Evolutionary conservation across 2,329 filamentous ascomycete species (phyloP), one percentile per base, ranked within the genome.

Genomic region (Simplicillium aogashimaense): DNA sequence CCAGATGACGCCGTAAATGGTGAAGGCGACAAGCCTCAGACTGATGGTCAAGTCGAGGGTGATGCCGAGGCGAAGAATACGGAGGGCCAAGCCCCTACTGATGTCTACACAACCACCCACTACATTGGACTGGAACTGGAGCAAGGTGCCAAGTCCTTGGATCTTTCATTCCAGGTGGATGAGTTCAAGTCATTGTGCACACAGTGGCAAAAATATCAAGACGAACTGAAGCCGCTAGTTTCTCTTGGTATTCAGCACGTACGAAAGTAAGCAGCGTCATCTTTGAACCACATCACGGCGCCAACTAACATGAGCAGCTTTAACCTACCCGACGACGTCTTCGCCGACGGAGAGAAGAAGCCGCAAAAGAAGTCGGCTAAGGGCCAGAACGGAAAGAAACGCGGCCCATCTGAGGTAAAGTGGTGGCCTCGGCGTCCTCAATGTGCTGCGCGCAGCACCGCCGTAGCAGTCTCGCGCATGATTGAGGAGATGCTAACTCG

Each of bases 71-170:
- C 67, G 32, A 64, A 69, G 18, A 36, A 37, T 32, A 39, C 45
- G n/a, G 43, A 41, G 12, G n/a, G 36, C 32, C 35, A 45, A 15
- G 49, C 32, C 13, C 31, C 46, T 13, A 56, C 52, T 34, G 67
- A 70, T 41, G 66, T 97, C 20, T 94, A 86, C 57, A 97, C 90
- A 0, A 88, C 87, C 17, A 95, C 89, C 1, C 90, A 89, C 59
- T 98, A 97, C 57, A 87, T 98, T 54, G 92, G 92, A 29, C 71
- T 97, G 36, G 83, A 90, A 51, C 65, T 95, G 41, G 72, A 73
- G 18, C 12, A 58, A 78, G 81, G 74, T 42, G 74, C 77, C 44
- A 86, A 81, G 65, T 76, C 76, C 35, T 73, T 89, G 38, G 84
- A 90, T 58, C 75, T 90, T 17, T 84, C 89, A 15, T 83, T 76